Conservation (phyloP, 2,329 filamentous ascomycete species). For the Microdochium trichocladiopsis region DNA sequence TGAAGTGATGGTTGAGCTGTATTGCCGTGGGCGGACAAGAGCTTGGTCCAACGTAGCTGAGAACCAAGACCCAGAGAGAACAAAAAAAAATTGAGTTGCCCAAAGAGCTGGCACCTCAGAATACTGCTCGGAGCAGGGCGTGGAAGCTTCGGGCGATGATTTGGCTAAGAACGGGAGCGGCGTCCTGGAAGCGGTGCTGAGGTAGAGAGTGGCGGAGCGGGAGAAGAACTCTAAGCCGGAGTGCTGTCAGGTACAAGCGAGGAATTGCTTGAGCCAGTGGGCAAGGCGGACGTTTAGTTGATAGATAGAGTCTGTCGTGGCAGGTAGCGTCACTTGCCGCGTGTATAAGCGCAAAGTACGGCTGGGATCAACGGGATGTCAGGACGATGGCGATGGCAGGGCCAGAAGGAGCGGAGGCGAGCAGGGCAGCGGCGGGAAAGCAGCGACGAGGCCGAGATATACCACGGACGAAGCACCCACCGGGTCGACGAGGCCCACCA, state of each 20-base stretch:
- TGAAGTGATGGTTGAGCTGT: neutral
- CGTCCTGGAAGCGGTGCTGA: neutral
- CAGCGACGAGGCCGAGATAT: neutral
- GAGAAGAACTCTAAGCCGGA: neutral
- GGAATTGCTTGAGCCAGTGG: neutral
- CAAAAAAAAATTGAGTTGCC: no score
- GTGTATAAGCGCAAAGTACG: neutral
- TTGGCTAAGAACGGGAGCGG: neutral
- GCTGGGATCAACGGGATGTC: neutral
- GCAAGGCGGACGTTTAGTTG: neutral
- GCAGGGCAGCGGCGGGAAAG: neutral
- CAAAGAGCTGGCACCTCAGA: no score
- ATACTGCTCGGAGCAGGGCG: neutral
- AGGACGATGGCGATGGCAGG: neutral
- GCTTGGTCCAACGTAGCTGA: neutral
- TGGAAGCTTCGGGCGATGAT: neutral
- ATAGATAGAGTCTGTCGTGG: neutral
- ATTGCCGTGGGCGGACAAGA: neutral
- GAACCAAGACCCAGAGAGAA: neutral
- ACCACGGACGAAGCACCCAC: neutral
- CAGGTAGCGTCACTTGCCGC: neutral
- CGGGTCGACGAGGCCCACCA: neutral
- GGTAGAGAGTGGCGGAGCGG: neutral
- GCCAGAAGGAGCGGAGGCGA: neutral
- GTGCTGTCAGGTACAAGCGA: neutral